A percentile compares a stretch with the other conserved stretches of the same genome.
phyloP scores from a whole-genome alignment of 768 basidiomycete genomes.

The Atractiella rhizophila region DNA sequence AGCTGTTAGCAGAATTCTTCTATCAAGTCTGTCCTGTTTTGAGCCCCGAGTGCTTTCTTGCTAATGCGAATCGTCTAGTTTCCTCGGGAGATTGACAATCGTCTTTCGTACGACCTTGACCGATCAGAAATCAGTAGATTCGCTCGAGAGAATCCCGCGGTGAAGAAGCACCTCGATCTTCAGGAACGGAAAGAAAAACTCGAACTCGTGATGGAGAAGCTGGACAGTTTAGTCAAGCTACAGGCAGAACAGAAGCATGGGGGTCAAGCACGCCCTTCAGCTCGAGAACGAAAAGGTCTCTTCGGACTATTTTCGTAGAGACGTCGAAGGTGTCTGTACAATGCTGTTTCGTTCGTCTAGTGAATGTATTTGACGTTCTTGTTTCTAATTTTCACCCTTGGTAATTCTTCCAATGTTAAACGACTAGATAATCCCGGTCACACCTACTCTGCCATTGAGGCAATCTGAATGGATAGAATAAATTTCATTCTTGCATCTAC shows the following conservation, averaged over 20 bases:
- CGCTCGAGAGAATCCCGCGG: slow-evolving; percentile 79
- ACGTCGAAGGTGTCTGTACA: too few relatives aligned
- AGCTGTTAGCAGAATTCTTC: slow-evolving; percentile 92
- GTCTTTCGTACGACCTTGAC: slow-evolving; percentile 77
- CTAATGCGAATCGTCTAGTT: slow-evolving; percentile 34
- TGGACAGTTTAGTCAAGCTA: slow-evolving; percentile 70
- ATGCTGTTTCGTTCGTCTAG: too few relatives aligned
- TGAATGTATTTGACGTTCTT: too few relatives aligned
- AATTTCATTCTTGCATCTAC: too few relatives aligned
- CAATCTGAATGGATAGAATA: too few relatives aligned
- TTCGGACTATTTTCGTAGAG: too few relatives aligned
- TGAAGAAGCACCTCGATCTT: slow-evolving; percentile 64
- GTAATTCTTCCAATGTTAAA: too few relatives aligned
- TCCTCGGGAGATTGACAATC: slow-evolving; percentile 87
- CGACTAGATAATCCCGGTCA: too few relatives aligned
- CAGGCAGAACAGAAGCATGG: slow-evolving; percentile 35
- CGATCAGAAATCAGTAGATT: slow-evolving; percentile 69
- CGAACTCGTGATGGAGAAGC: slow-evolving; percentile 43
- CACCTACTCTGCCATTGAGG: too few relatives aligned
- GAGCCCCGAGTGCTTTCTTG: neutral
- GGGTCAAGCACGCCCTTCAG: slow-evolving; percentile 4
- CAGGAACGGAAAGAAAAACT: slow-evolving; percentile 95
- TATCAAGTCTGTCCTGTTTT: slow-evolving; percentile 43
- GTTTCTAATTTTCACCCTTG: too few relatives aligned
- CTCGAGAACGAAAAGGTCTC: neutral